Conservation (phyloP, 306 rosid species). For the Dryas octopetala region DNA sequence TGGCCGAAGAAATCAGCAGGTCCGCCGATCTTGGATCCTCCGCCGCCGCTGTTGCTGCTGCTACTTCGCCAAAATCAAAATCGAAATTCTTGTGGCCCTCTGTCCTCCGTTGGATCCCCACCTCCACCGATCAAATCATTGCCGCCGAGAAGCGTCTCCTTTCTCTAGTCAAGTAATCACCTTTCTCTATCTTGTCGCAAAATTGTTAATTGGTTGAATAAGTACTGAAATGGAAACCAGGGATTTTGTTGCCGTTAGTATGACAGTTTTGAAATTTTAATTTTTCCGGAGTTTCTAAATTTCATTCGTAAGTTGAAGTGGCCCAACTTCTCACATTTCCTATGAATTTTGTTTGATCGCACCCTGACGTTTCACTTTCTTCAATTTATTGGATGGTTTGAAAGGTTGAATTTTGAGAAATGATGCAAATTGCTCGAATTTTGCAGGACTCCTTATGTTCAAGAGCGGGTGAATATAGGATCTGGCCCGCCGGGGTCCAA, state of each 20-base stretch:
- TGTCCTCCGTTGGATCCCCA: slow-evolving; percentile 84
- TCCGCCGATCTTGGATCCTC: slow-evolving; percentile 40
- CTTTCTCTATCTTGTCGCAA: not conserved
- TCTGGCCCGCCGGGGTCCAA: slow-evolving; percentile 88
- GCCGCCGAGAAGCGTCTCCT: slow-evolving; percentile 92
- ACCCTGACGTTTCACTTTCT: not conserved
- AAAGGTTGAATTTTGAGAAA: not conserved
- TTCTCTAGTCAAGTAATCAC: slow-evolving; percentile 74
- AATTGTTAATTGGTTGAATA: not conserved
- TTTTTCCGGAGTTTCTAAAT: not conserved
- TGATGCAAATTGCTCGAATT: slow-evolving; percentile 24
- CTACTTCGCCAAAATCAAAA: not conserved
- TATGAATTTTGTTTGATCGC: not conserved
- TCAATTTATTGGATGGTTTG: not conserved
- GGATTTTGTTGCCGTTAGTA: not conserved
- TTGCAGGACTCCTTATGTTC: slow-evolving; percentile 84
- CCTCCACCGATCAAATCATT: slow-evolving; percentile 79
- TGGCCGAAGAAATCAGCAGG: slow-evolving; percentile 63
- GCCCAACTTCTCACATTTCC: not conserved
- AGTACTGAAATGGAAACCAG: not conserved
- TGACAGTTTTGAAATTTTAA: not conserved
- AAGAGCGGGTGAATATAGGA: slow-evolving; percentile 84
- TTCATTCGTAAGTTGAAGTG: not conserved
- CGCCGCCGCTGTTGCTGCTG: slow-evolving; percentile 16
- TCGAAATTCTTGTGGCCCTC: slow-evolving; percentile 72